Conservation (phyloP, 768 basidiomycete species). For the Rhizopogon salebrosus region DNA sequence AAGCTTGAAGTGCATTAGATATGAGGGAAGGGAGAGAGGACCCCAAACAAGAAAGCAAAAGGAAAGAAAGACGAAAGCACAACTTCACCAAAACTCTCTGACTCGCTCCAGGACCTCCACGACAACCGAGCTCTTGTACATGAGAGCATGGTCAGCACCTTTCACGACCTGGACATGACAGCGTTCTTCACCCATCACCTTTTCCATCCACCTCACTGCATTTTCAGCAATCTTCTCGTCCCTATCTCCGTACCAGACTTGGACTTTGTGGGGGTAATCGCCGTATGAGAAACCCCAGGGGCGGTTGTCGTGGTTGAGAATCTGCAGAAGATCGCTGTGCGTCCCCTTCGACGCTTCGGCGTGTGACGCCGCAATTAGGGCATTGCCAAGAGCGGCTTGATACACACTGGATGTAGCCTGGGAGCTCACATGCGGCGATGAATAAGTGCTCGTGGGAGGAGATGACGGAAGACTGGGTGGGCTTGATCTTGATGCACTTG, state of each 20-base stretch:
- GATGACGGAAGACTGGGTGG: constrained; percentile 49
- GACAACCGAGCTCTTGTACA: constrained; percentile 87
- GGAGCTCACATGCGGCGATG: constrained; percentile 18
- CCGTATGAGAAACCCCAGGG: constrained; percentile 90
- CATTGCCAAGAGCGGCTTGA: constrained; percentile 79
- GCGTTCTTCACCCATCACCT: constrained; percentile 65
- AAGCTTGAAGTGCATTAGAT: constrained; percentile 1
- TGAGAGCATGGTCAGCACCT: constrained; percentile 88
- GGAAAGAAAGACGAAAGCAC: constrained; percentile 1
- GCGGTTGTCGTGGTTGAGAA: constrained; percentile 84
- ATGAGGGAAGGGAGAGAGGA: constrained; percentile 5
- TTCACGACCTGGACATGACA: constrained; percentile 80
- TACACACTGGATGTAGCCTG: constrained; percentile 23
- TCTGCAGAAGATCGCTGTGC: constrained; percentile 85
- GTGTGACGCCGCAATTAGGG: constrained; percentile 90
- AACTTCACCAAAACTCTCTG: constrained; percentile 46
- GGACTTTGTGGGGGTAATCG: constrained; percentile 69
- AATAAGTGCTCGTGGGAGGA: constrained; percentile 42
- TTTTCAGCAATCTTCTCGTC: constrained; percentile 94
- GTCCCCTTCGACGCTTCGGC: constrained; percentile 91
- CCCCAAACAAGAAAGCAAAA: constrained; percentile 8
- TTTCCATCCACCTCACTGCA: constrained; percentile 91
- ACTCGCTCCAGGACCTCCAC: constrained; percentile 79
- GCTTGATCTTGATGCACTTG: constrained; percentile 29
- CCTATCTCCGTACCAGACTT: constrained; percentile 89